Evolutionary conservation across 352 stramenopile genomes (phyloP), one percentile per base, ranked within the genome.

Genomic region (Phytophthora ohioensis): DNA sequence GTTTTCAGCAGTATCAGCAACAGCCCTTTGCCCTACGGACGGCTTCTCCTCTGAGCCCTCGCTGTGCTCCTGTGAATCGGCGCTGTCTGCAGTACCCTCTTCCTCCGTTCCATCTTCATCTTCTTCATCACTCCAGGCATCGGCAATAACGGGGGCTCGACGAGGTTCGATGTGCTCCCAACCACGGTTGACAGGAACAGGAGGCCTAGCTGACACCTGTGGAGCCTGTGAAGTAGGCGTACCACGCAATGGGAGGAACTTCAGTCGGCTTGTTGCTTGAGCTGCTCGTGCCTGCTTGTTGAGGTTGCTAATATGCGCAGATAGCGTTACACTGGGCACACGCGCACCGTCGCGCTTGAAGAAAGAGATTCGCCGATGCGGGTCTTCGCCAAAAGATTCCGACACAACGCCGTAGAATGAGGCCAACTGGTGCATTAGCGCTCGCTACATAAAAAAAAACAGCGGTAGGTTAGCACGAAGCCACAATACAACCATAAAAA

Each of bases 121-220:
- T 43, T 93, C 87, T 15, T 93, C 87, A 38, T 95, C 85, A 69
- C 88, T 95, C 88, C 88, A 95, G 1, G 88, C 86, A 65, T 95
- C 88, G 3, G 67, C 72, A 38, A 92, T 58, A 57, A 83, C 71
- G 5, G 80, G 78, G 8, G 68, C 57, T 30, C 75, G 75, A 10
- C 71, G 76, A 58, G 76, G 79, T 35, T 82, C 71, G 17, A 93
- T 91, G 55, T 81, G 87, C 53, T 95, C 87, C 87, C 87, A 95
- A 5, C 87, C 87, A 35, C 87, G 80, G 45, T 75, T 82, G 4
- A 87, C 75, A 52, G 79, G 64, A 36, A 76, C 62, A 12, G 73
- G 65, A 36, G 64, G 78, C 1, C 64, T 66, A 38, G 75, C 43
- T 21, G 66, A 64, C 2, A 52, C 56, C 5, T 66, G 57, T 0